Evolutionary conservation across 116 monocot species (phyloP).

Genomic region (Trichopus zeylanicus): DNA sequence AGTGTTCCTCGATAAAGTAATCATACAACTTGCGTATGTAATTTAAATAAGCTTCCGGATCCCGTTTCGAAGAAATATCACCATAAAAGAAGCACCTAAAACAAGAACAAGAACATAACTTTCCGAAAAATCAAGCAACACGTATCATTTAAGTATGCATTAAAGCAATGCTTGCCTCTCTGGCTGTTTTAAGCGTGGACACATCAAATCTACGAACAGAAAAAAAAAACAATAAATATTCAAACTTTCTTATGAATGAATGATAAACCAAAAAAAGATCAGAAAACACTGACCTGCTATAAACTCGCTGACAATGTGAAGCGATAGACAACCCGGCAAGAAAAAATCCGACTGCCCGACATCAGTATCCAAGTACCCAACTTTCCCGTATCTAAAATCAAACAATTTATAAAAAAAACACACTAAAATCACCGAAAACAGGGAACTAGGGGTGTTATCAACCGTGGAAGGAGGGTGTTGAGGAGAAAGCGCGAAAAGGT

Average conservation of each 20-base stretch:
- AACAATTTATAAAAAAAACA: not conserved
- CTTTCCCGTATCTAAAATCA: conserved; percentile 42
- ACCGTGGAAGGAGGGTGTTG: conserved; percentile 55
- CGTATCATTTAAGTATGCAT: not conserved
- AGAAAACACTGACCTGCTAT: conserved; percentile 23
- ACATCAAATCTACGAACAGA: conserved; percentile 50
- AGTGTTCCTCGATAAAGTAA: conserved; percentile 42
- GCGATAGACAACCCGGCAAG: conserved; percentile 61
- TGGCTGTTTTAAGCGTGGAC: conserved; percentile 33
- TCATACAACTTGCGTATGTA: conserved; percentile 54
- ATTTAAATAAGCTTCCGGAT: conserved; percentile 63
- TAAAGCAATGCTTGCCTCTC: conserved; percentile 39
- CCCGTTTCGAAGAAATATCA: conserved; percentile 88
- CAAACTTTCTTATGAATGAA: not conserved
- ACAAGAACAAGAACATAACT: not conserved
- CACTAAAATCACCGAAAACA: not conserved
- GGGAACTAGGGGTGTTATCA: too few species aligned
- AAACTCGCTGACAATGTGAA: conserved; percentile 52
- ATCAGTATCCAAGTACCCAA: conserved; percentile 81
- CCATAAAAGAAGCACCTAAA: conserved; percentile 75
- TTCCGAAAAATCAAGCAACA: not conserved
- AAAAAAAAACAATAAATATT: conserved; percentile 2
- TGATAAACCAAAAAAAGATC: not conserved
- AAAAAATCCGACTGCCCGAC: conserved; percentile 88
- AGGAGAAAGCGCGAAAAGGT: conserved; percentile 83